A percentile compares a stretch with the other conserved stretches of the same genome.
Conservation (phyloP, 2,329 filamentous ascomycete species). For the Pseudodiploospora longispora region DNA sequence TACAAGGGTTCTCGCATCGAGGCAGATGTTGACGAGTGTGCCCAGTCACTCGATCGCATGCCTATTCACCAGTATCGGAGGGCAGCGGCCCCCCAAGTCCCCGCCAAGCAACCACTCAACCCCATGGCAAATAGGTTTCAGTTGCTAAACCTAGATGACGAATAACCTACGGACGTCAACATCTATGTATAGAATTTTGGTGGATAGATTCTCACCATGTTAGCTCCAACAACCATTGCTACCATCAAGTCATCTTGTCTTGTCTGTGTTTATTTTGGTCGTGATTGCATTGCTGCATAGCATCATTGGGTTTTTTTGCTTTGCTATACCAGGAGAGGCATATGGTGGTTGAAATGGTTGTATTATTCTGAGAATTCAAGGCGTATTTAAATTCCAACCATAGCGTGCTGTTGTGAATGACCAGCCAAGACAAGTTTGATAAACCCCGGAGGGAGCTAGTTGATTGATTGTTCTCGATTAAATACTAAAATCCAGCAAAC, state of each 20-base stretch:
- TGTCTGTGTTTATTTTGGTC: no score
- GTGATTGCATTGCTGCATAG: not conserved
- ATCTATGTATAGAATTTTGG: not conserved
- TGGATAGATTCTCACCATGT: not conserved
- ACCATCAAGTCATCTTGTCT: no score
- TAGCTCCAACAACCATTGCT: no score
- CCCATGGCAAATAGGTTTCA: conserved; percentile 53
- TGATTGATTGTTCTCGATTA: no score
- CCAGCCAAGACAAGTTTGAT: no score
- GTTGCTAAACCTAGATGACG: conserved; percentile 44
- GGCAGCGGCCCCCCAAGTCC: conserved; percentile 11
- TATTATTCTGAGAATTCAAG: no score
- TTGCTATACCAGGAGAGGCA: no score
- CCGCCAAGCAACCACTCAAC: conserved; percentile 26
- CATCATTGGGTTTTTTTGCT: not conserved
- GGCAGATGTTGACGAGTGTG: conserved; percentile 67
- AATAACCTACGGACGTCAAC: conserved; percentile 4
- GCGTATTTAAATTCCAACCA: no score
- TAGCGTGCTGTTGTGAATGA: no score
- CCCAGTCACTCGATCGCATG: conserved; percentile 40
- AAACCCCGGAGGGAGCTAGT: no score
- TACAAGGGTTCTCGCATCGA: conserved; percentile 67
- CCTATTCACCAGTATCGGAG: conserved; percentile 10
- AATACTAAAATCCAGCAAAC: no score
- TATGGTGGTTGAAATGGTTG: no score